Base-by-base conservation (phyloP, 495 filamentous ascomycete species). In the Trichoderma orchidacearum region DNA sequence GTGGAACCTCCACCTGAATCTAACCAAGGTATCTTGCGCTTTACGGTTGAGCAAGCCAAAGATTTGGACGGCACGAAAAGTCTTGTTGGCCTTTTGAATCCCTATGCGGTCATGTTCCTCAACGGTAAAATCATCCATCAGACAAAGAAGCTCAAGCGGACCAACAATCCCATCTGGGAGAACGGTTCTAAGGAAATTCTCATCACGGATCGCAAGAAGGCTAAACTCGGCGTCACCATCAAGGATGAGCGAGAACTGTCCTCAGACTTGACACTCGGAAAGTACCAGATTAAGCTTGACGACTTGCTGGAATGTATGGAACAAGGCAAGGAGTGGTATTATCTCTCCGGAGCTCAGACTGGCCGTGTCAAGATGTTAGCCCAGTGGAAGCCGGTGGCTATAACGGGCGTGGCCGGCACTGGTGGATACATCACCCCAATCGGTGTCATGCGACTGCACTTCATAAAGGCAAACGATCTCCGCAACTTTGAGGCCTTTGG, bases 291-390 rank as follows among this genome's bases (percentile, higher is more conserved):
- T 68, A 92, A 89, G 73, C 73, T 97, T 29, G 85, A 95, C 55
- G 90, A 96, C 60, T 86, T 99, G 84, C 69, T 96, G 15, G 86
- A 92, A 56, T 76, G 90, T 70, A 91, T 89, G 83, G 82, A 82
- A 54, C 94, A 94, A 70, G 93, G 93, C 27, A 86, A 93, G 59
- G 88, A 96, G 59, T 99, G 93, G 93, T 97, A 91, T 75, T 86
- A 90, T 55, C 80, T 99, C 27, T 77, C 84, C 57, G 87, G 86
- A 3, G 84, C 79, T 36, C 90, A 90, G 68, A 84, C 81, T 18
- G 93, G 94, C 18, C 85, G 89, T 56, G 89, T 80, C 34, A 96
- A 97, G 71, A 79, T 97, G 79, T 84, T 76, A 61, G 75, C 93
- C 21, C 82, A 96, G 59, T 99, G 93, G 93, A 95, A 94, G 69